Evolutionary conservation across 805 yeast species (phyloP).

Genomic region (Saccharomyces mikatae): DNA sequence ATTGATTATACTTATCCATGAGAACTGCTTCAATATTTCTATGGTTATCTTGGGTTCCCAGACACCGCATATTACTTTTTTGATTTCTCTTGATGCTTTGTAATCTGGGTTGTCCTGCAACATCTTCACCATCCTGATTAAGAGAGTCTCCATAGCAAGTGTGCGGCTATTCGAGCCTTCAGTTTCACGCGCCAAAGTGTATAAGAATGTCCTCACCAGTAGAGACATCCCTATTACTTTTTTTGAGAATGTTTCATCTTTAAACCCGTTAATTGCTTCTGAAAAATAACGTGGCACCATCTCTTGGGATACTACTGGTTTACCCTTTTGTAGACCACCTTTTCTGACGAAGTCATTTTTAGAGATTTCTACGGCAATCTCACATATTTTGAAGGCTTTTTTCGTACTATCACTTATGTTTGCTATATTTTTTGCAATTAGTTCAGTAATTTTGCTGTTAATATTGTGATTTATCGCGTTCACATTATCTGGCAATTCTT

Average conservation of each 20-base stretch:
- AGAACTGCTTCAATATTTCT: neutral
- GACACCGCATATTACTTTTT: neutral
- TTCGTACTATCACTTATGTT: neutral
- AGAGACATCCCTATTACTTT: neutral
- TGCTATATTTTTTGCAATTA: neutral
- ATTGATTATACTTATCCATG: neutral
- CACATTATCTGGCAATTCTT: neutral
- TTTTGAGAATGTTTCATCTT: neutral
- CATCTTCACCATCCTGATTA: neutral
- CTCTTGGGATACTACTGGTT: neutral
- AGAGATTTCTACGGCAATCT: neutral
- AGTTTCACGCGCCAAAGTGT: neutral
- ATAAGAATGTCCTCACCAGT: neutral
- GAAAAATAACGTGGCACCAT: neutral
- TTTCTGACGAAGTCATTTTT: neutral
- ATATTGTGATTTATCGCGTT: slow-evolving; percentile 2
- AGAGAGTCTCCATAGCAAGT: neutral
- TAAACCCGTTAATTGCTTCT: neutral
- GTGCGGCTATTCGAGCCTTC: neutral
- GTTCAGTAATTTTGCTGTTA: slow-evolving; percentile 7
- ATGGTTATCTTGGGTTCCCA: neutral
- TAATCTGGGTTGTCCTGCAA: neutral
- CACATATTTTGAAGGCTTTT: neutral
- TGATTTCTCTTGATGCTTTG: neutral
- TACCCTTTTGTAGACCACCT: neutral